Conservation (phyloP, 176 grass and related monocot species). For the Pontederia crassipes region DNA sequence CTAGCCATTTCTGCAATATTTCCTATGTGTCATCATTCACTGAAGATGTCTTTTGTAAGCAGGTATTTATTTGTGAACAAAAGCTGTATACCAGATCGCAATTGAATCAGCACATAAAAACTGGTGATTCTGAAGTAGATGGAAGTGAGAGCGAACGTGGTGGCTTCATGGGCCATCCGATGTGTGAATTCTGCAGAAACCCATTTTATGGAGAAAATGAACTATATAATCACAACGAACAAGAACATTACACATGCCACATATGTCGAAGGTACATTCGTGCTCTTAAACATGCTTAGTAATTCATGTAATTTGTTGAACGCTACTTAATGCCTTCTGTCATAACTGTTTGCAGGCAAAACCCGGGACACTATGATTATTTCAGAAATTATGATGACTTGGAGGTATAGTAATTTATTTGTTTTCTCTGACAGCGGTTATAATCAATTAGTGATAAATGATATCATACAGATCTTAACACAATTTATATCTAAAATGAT, state of each 20-base stretch:
- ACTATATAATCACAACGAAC: constrained; percentile 71
- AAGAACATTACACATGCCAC: constrained; percentile 71
- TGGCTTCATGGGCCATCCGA: constrained; percentile 77
- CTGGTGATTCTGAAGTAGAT: constrained; percentile 92
- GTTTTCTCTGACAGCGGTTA: background rate
- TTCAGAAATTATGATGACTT: constrained; percentile 72
- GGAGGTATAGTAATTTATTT: constrained; percentile 44
- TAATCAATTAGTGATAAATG: too few species aligned
- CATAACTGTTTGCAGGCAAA: constrained; percentile 36
- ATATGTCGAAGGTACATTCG: constrained; percentile 67
- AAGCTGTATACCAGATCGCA: constrained; percentile 78
- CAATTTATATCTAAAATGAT: too few species aligned
- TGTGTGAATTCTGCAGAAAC: constrained; percentile 63
- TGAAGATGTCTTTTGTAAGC: background rate
- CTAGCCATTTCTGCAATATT: too few species aligned
- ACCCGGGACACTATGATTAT: constrained; percentile 80
- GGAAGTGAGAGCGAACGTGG: constrained; percentile 79
- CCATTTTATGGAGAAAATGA: constrained; percentile 94
- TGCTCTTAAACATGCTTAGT: background rate
- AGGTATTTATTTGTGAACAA: constrained; percentile 97
- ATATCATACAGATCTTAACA: too few species aligned
- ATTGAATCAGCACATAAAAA: constrained; percentile 65
- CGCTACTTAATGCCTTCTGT: background rate
- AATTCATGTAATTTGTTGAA: background rate
- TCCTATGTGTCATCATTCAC: too few species aligned